These are phyloP conservation scores for Cymbopogon flexuosus DNA, from an alignment of 202 grass and related monocot genomes.

Conservation along the genomic window DNA sequence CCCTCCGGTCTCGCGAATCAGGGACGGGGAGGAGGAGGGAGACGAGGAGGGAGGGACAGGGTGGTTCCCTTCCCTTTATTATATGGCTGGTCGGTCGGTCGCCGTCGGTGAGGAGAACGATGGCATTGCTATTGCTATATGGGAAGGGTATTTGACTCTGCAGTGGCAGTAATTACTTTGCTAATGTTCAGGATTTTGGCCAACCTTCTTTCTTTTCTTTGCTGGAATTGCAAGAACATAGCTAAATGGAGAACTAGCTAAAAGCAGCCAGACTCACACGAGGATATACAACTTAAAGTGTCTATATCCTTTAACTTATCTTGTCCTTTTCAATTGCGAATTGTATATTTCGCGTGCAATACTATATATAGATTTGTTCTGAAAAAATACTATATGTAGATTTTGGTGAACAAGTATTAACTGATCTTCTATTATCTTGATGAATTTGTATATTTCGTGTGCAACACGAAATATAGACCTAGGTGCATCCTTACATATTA, in stretches of 20 bases:
- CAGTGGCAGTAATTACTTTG: neutral
- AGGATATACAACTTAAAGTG: neutral
- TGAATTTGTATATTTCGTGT: too few relatives aligned
- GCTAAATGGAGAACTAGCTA: neutral
- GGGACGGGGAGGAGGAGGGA: slow-evolving; percentile 24
- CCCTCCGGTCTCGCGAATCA: slow-evolving; percentile 36
- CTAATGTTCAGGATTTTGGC: neutral
- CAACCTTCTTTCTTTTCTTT: neutral
- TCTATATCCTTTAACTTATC: neutral
- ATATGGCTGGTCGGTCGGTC: slow-evolving; percentile 37
- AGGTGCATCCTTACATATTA: too few relatives aligned
- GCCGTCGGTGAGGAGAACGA: slow-evolving; percentile 39
- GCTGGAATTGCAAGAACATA: neutral
- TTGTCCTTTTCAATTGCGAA: neutral
- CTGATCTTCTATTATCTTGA: neutral
- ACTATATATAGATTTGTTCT: too few relatives aligned
- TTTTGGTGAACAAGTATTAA: too few relatives aligned
- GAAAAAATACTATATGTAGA: too few relatives aligned
- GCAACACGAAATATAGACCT: too few relatives aligned
- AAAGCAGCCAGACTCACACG: neutral
- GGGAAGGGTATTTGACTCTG: slow-evolving; percentile 16
- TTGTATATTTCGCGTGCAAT: too few relatives aligned
- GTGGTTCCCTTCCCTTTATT: slow-evolving; percentile 13
- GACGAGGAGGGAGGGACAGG: neutral
- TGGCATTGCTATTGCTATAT: neutral